Base-by-base conservation (phyloP, 352 stramenopile species). In the Thalassiosira sp. region DNA sequence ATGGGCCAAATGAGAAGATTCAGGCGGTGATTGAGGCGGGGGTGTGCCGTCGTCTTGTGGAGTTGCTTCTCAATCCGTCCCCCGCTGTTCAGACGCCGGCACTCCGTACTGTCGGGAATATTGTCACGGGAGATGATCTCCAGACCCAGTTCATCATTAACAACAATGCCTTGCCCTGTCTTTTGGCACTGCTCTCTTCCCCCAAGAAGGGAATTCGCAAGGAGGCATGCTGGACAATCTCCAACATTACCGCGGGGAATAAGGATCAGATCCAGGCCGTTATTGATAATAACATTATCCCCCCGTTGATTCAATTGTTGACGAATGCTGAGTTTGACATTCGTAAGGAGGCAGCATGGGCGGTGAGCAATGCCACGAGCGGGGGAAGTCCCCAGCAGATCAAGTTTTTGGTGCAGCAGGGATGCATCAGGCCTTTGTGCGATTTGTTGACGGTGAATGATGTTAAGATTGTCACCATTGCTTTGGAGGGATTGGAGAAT, bases 131-230 rank as follows among this genome's bases (percentile, higher is more conserved):
- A 70, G 96, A 99, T 81, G 97, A 99, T 87, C 78, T 98, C 25
- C 97, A 99, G 89, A 99, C 97, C 10, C 96, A 99, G 84, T 93
- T 98, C 59, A 97, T 99, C 70, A 98, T 99, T 74, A 98, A 98
- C 87, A 91, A 98, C 73, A 96, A 97, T 76, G 95, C 96, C 11
- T 88, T 99, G 24, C 90, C 95, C n/a, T 98, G 95, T 74, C 86
- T 99, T 45, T 91, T 98, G 51, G 91, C 94, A 7, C 91, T 98
- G 43, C 87, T 99, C 5, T 88, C 85, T 2, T 94, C 94, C 71
- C 93, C 94, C 3, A 99, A 99, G 90, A 99, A 98, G 86, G 95
- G 95, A 2, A 99, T 99, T 79, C 91, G 96, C 65, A 99, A 99
- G 86, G 97, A 99, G 85, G 96, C 97, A 1, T 99, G 96, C 89